Evolutionary conservation across 1,139 yeast genomes (phyloP), one percentile per base, ranked within the genome.

Genomic region (Hemisphaericaspora xylanilytica): DNA sequence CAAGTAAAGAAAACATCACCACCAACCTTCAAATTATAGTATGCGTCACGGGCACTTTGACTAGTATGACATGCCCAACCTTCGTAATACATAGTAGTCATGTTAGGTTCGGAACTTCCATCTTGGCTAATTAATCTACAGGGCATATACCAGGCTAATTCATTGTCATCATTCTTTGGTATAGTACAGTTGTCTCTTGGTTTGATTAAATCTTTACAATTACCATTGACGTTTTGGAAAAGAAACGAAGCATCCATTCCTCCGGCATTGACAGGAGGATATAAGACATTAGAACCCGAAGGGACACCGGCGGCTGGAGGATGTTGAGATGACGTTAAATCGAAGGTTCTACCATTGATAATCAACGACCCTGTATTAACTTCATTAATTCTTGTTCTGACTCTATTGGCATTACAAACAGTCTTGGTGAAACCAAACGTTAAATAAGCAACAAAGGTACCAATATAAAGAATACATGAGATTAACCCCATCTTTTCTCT

Each of bases 21-120:
- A 28, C 72, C 64, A 17, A 73, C 75, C 32, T 78, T 63, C 53
- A 87, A 66, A 29, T 56, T 51, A 60, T 86, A 92, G 53, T 78
- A 87, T 2, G 81, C 75, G 3, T 73, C 59, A 56, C 97, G 78
- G 1, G 96, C 92, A 2, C 56, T 49, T 3, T 71, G 52, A 12
- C 87, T 75, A 1, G 97, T 86, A 63, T 92, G 97, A 62, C 98
- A 92, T 8, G 89, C 94, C 80, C 88, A 89, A 13, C 97, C 97
- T 32, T 71, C 65, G 58, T 88, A 88, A 53, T 78, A 80, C 24
- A 72, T 75, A 18, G 68, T 58, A 2, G 89, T 73, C 49, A 73
- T 74, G 55, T 86, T 81, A 21, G 86, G 85, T 25, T 63, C 44
- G 2, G 85, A 60, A 2, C 90, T 71, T 4, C 96, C 96, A 59